A percentile compares a stretch with the other conserved stretches of the same genome.
Evolutionary conservation across 345 rosid species (phyloP).

Genomic region (Gossypioides kirkii): DNA sequence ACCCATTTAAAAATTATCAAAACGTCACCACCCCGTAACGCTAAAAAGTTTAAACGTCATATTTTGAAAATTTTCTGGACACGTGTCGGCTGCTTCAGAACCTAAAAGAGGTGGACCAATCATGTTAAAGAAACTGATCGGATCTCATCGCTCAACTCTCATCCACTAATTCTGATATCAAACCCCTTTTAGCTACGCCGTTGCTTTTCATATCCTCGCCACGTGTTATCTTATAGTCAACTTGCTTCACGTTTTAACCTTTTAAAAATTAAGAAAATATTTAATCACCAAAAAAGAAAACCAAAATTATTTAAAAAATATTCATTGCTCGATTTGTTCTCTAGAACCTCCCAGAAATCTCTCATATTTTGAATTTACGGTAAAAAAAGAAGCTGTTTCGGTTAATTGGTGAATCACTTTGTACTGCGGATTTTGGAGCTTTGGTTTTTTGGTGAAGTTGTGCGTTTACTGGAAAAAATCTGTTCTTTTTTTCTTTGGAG

Average conservation of each 20-base stretch:
- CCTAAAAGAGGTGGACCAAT: conserved; percentile 62
- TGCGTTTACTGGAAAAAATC: conserved; percentile 7
- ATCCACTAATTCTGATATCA: conserved; percentile 79
- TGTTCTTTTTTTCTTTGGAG: conserved; percentile 22
- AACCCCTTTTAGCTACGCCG: conserved; percentile 23
- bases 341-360: conserved; percentile 38
- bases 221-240: conserved; percentile 46
- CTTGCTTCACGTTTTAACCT: conserved; percentile 22
- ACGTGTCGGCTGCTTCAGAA: conserved; percentile 22
- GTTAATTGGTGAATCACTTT: neutral
- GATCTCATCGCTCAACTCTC: conserved; percentile 57
- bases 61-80: neutral
- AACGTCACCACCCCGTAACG: neutral
- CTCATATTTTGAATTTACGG: conserved; percentile 8
- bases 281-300: neutral
- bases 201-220: conserved; percentile 37
- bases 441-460: neutral
- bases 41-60: conserved; percentile 15
- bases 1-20: neutral
- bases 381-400: neutral
- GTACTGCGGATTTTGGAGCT: conserved; percentile 18
- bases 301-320: neutral
- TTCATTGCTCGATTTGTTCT: conserved; percentile 25
- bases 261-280: conserved; percentile 21
- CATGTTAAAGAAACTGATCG: conserved; percentile 56